A percentile compares a stretch with the other conserved stretches of the same genome.
phyloP scores from a whole-genome alignment of 495 filamentous ascomycete species.

The Xylona heveae region DNA sequence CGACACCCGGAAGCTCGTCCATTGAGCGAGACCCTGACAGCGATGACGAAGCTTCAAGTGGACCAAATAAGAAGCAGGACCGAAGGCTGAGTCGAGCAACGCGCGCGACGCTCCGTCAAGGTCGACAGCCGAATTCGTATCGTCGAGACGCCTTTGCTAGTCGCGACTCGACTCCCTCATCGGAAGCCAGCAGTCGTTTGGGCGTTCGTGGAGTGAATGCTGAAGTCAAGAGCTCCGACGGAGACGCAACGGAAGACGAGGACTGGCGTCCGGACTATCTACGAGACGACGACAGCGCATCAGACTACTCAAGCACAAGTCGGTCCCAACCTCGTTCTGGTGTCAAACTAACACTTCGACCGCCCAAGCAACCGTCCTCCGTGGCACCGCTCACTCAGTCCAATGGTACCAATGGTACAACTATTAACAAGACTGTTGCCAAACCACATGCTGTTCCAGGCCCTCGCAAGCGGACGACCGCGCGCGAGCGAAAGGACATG shows the following conservation, averaged over 20 bases:
- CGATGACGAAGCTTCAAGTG: slow-evolving; percentile 18
- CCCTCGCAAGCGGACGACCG: slow-evolving; percentile 11
- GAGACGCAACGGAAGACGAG: not conserved
- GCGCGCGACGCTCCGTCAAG: slow-evolving; percentile 6
- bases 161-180: not conserved
- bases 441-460: slow-evolving; percentile 10
- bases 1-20: slow-evolving; percentile 19
- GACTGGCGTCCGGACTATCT: not conserved
- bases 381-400: slow-evolving; percentile 3
- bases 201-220: too few species aligned
- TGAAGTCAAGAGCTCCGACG: too few species aligned
- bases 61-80: slow-evolving; percentile 27
- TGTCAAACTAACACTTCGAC: not conserved
- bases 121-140: not conserved
- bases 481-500: slow-evolving; percentile 15
- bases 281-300: slow-evolving; percentile 1
- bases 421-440: slow-evolving; percentile 3
- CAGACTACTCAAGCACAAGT: not conserved
- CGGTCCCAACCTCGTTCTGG: not conserved
- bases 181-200: not conserved
- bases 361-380: not conserved
- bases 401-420: slow-evolving; percentile 3
- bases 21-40: slow-evolving; percentile 25
- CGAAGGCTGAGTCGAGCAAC: slow-evolving; percentile 19
- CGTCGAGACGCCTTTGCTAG: too few species aligned